Evolutionary conservation across 2,329 filamentous ascomycete genomes (phyloP).

Genomic region (Cladorrhinum sp.): DNA sequence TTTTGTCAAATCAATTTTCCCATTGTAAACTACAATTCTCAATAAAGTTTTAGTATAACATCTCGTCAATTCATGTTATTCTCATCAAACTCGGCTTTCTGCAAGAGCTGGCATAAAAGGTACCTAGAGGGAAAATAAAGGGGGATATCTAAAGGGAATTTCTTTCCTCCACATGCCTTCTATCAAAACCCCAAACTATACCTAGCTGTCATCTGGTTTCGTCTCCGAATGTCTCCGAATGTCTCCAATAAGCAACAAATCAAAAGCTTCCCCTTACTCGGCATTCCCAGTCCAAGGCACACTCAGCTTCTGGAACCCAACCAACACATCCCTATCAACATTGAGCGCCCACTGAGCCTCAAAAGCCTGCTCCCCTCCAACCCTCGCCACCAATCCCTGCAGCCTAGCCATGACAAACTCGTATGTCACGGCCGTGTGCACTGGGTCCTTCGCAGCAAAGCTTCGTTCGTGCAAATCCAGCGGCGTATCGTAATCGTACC

Average conservation of each 20-base stretch:
- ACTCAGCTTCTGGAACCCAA: slow-evolving; percentile 53
- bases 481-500: slow-evolving; percentile 54
- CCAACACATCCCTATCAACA: slow-evolving; percentile 69
- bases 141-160: too few species aligned
- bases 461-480: slow-evolving; percentile 53
- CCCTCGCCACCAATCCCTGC: slow-evolving; percentile 53
- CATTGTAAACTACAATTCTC: too few species aligned
- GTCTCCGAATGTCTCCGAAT: too few species aligned
- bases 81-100: too few species aligned
- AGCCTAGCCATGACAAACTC: slow-evolving; percentile 63
- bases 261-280: neutral
- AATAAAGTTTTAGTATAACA: too few species aligned
- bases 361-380: slow-evolving; percentile 65
- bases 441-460: slow-evolving; percentile 58
- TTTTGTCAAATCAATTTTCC: neutral
- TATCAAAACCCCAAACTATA: neutral
- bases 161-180: too few species aligned
- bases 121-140: too few species aligned
- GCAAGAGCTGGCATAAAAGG: too few species aligned
- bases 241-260: neutral
- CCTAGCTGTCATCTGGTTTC: neutral
- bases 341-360: slow-evolving; percentile 67
- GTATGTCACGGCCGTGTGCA: slow-evolving; percentile 64
- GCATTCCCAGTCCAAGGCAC: neutral
- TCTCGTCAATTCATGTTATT: too few species aligned